phyloP scores from a whole-genome alignment of 1,284 basidiomycete species.

The Fomitopsis palustris region DNA sequence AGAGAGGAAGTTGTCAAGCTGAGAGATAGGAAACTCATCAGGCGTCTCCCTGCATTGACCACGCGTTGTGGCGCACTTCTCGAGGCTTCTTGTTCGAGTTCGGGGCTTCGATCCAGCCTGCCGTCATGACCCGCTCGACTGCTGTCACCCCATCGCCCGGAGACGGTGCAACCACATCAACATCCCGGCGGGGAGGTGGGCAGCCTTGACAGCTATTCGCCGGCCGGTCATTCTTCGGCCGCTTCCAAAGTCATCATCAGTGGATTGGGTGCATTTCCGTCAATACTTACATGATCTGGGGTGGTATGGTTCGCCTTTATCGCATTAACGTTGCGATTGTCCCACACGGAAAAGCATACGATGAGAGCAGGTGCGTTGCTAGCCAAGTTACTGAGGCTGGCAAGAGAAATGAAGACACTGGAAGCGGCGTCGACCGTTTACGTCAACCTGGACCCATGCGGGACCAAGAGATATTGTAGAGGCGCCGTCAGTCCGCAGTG shows the following conservation, averaged over 20 bases:
- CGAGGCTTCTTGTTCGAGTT: background rate
- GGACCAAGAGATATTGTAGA: too few relatives aligned
- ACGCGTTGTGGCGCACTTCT: conserved; percentile 2
- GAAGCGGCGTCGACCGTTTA: too few relatives aligned
- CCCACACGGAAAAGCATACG: too few relatives aligned
- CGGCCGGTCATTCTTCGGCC: background rate
- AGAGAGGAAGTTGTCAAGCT: background rate
- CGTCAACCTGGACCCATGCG: too few relatives aligned
- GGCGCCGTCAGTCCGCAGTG: background rate
- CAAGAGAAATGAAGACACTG: too few relatives aligned
- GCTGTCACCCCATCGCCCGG: background rate
- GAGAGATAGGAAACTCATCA: background rate
- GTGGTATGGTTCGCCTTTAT: too few relatives aligned
- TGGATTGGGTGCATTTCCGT: too few relatives aligned
- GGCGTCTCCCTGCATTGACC: background rate
- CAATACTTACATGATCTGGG: too few relatives aligned
- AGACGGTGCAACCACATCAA: background rate
- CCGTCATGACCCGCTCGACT: background rate
- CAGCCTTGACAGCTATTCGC: background rate
- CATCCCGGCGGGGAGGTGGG: background rate
- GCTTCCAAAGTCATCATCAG: background rate
- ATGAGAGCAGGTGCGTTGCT: too few relatives aligned
- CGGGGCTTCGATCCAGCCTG: background rate
- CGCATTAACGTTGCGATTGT: too few relatives aligned
- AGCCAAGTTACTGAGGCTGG: too few relatives aligned